phyloP scores from a whole-genome alignment of 2,329 filamentous ascomycete genomes.

The Pyrenochaeta sp. region DNA sequence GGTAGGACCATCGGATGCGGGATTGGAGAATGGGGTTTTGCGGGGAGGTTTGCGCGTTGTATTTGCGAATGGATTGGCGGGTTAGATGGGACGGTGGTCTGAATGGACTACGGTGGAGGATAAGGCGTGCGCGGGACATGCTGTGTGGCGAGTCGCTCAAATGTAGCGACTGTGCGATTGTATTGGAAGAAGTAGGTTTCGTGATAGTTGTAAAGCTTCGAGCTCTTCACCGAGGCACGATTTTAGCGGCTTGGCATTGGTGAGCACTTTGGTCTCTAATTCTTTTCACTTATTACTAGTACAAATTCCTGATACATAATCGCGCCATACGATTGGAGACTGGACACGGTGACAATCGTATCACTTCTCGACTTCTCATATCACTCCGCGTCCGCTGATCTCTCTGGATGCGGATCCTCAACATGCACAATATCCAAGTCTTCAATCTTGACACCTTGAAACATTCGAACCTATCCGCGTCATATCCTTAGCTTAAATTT shows the following conservation, averaged over 20 bases:
- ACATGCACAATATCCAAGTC: constrained; percentile 31
- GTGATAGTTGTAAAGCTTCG: neutral
- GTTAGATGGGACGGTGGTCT: constrained; percentile 4
- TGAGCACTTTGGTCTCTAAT: neutral
- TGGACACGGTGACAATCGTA: neutral
- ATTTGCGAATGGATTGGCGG: constrained; percentile 7
- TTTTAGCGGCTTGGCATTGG: constrained; percentile 31
- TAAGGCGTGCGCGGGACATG: constrained; percentile 32
- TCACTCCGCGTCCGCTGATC: neutral
- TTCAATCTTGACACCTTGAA: constrained; percentile 33
- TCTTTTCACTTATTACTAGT: neutral
- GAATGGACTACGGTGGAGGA: constrained; percentile 18
- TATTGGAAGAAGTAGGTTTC: constrained; percentile 8
- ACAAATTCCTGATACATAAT: neutral
- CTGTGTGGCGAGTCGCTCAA: constrained; percentile 8
- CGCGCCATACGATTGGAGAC: neutral
- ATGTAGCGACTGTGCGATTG: neutral
- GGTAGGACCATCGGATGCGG: constrained; percentile 37
- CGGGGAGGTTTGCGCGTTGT: neutral
- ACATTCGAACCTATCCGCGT: constrained; percentile 31
- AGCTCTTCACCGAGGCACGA: constrained; percentile 33
- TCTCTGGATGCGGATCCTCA: constrained; percentile 26
- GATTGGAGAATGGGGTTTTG: constrained; percentile 24
- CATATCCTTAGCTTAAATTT: neutral
- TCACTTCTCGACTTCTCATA: neutral